These are phyloP conservation scores for Leccinum subtestaceum DNA, from an alignment of 768 basidiomycete species.

Conservation along the genomic window DNA sequence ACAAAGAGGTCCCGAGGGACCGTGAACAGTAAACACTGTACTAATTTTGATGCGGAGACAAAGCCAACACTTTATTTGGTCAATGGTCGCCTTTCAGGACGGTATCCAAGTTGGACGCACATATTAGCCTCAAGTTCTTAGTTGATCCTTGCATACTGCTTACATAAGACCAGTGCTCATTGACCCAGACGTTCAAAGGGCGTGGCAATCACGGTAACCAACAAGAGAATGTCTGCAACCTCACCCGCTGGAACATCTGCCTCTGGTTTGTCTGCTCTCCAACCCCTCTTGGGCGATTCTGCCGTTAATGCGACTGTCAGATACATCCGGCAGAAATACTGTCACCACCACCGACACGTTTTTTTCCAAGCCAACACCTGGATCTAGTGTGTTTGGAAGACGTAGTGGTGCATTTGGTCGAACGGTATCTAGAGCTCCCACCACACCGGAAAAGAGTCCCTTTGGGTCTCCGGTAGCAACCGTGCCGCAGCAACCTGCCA, in stretches of 20 bases:
- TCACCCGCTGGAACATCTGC: background rate
- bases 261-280: background rate
- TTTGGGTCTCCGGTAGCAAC: background rate
- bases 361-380: background rate
- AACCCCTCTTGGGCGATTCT: background rate
- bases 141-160: background rate
- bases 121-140: background rate
- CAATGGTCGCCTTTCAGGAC: too few relatives aligned
- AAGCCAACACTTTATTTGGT: too few relatives aligned
- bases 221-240: background rate
- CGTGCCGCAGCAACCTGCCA: background rate
- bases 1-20: too few relatives aligned
- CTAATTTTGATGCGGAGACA: too few relatives aligned
- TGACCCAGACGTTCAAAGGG: background rate
- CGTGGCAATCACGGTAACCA: background rate
- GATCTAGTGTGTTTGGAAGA: background rate
- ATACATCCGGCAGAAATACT: background rate
- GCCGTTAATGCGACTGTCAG: background rate
- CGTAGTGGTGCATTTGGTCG: background rate
- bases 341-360: background rate
- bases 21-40: too few relatives aligned
- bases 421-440: background rate
- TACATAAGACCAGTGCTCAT: background rate
- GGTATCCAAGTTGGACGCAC: too few relatives aligned
- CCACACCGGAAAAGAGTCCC: too few relatives aligned